Evolutionary conservation across 1,139 yeast genomes (phyloP), one percentile per base, ranked within the genome.

Genomic region (Candida sp.): DNA sequence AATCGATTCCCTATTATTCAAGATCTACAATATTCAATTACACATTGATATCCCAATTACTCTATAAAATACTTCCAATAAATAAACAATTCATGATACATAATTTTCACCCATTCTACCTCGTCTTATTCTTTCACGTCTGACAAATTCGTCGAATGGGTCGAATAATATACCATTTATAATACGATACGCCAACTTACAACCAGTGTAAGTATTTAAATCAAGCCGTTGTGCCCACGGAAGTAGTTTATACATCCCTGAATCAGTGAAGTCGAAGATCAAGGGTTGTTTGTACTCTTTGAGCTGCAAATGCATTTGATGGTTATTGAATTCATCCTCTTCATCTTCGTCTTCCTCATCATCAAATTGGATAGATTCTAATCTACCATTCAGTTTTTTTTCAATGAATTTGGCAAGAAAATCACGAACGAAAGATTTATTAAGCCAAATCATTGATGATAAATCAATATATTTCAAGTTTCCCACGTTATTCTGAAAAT

Each of bases 171-270:
- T 61, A 49, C 66, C 67, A 27, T 63, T 57, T 21, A 72, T 56
- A 9, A 73, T 67, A 38, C 64, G 61, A 23, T 53, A 51, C 1
- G 67, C 66, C 45, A 70, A 55, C 34, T 51, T 52, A 40, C 67
- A 60, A 5, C 77, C 77, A 11, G 55, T 58, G 6, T 36, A 40
- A 2, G 60, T 54, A 22, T 52, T 56, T 42, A 71, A 53, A 48
- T 73, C 70, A 38, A 73, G 63, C 12, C 49, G 46, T 41, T 58
- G 58, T 0, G 84, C 84, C 86, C 87, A 82, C n/a, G 60, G 70
- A 30, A 78, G 62, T 39, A 72, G 70, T 49, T 78, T 75, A 43
- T 71, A 65, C 86, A 81, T 81, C 1, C 87, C 87, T 1, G 84
- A 77, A 50, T 79, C 73, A 2, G 74, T 63, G 43, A 80, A 69